Evolutionary conservation across 768 basidiomycete species (phyloP).

Genomic region (Calvatia gigantea): DNA sequence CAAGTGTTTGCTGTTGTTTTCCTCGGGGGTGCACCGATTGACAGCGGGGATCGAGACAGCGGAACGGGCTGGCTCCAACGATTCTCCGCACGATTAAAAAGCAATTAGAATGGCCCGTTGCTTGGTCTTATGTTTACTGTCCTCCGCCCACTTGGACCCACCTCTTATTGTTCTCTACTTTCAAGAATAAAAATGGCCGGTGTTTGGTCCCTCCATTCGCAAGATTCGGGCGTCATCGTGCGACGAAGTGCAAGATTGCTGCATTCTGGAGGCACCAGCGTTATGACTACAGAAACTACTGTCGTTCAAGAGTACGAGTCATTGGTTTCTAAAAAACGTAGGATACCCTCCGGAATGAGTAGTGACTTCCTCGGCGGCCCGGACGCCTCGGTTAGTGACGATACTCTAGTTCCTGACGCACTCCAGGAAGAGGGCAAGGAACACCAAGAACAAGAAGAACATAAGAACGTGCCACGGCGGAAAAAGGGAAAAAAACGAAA

Average conservation of each 20-base stretch:
- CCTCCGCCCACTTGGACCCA: not conserved
- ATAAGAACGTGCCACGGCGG: too few species aligned
- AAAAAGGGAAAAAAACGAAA: too few species aligned
- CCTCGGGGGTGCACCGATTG: conserved; percentile 5
- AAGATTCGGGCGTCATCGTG: not conserved
- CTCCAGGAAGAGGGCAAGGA: conserved; percentile 7
- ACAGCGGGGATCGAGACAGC: conserved; percentile 3
- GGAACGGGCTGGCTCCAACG: not conserved
- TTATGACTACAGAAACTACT: not conserved
- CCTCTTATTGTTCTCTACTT: not conserved
- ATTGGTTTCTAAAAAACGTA: not conserved
- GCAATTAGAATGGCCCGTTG: not conserved
- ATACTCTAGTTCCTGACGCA: not conserved
- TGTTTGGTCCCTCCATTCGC: not conserved
- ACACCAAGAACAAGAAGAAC: conserved; percentile 1
- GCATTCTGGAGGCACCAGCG: not conserved
- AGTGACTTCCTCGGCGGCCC: not conserved
- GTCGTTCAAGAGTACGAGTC: not conserved
- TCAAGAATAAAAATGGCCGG: not conserved
- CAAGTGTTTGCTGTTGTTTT: not conserved
- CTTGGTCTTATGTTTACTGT: conserved; percentile 1
- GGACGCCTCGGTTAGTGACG: not conserved
- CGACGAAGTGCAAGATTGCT: conserved; percentile 9
- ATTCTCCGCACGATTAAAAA: not conserved
- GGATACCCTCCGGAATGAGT: not conserved